Conservation (phyloP, 345 rosid species). For the Camelina laxa region DNA sequence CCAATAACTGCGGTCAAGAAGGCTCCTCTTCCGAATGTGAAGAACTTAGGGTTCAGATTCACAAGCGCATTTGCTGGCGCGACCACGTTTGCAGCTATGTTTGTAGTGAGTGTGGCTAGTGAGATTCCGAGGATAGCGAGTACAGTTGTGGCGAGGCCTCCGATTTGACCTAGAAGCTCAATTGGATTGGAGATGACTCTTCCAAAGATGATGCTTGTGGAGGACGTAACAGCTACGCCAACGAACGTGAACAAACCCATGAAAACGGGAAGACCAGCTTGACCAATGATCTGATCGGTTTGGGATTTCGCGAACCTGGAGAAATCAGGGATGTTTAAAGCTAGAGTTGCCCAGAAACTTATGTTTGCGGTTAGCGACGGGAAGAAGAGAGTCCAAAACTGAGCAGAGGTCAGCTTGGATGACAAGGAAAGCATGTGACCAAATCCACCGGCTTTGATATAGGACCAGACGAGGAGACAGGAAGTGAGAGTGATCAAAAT, state of each 20-base stretch:
- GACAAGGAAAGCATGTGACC: slow-evolving; percentile 73
- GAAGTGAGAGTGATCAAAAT: slow-evolving; percentile 69
- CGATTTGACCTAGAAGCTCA: slow-evolving; percentile 72
- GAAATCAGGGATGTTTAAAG: slow-evolving; percentile 92
- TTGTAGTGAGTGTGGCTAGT: slow-evolving; percentile 83
- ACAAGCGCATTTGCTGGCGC: slow-evolving; percentile 95
- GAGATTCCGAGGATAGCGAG: slow-evolving; percentile 81
- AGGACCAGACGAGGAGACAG: slow-evolving; percentile 76
- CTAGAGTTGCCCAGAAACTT: slow-evolving; percentile 92
- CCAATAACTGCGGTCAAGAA: slow-evolving; percentile 78
- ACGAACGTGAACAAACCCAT: slow-evolving; percentile 92
- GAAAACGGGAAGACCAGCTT: slow-evolving; percentile 81
- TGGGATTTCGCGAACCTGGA: slow-evolving; percentile 80
- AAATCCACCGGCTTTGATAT: slow-evolving; percentile 77
- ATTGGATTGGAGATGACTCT: slow-evolving; percentile 80
- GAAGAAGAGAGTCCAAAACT: slow-evolving; percentile 87
- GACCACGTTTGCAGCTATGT: slow-evolving; percentile 91
- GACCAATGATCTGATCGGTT: slow-evolving; percentile 79
- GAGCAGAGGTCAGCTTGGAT: slow-evolving; percentile 59
- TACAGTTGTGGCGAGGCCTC: slow-evolving; percentile 63
- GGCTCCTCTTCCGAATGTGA: slow-evolving; percentile 91
- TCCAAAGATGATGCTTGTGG: slow-evolving; percentile 80
- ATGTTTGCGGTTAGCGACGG: slow-evolving; percentile 94
- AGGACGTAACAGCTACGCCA: slow-evolving; percentile 81
- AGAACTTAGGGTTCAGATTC: slow-evolving; percentile 76